Evolutionary conservation across 345 rosid species (phyloP).

Genomic region (Angophora floribunda): DNA sequence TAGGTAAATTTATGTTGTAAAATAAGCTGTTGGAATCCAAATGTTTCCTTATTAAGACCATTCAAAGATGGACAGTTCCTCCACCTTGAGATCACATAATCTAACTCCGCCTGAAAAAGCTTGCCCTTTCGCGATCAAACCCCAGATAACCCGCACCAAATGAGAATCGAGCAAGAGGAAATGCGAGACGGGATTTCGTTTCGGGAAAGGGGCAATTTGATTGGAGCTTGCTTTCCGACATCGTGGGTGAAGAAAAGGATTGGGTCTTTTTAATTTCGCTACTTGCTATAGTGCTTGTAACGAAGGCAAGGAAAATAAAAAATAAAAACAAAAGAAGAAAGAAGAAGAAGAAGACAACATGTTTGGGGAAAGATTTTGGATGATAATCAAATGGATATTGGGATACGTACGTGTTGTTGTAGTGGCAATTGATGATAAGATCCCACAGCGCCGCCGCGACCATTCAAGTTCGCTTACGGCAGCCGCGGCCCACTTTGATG

Average conservation of each 20-base stretch:
- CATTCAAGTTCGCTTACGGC: background rate
- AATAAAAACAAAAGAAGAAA: fast-evolving
- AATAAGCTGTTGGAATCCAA: background rate
- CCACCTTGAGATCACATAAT: fast-evolving
- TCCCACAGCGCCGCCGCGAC: background rate
- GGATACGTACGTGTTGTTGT: no score
- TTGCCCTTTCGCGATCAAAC: no score
- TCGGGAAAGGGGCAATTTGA: background rate
- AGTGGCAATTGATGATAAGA: background rate
- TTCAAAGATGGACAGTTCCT: fast-evolving
- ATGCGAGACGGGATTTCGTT: fast-evolving
- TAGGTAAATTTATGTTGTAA: background rate
- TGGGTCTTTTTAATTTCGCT: fast-evolving
- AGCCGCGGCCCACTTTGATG: background rate
- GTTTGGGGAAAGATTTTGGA: background rate
- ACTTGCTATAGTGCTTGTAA: background rate
- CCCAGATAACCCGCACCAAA: no score
- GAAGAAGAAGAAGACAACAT: background rate
- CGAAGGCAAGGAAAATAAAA: no score
- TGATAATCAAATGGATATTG: background rate
- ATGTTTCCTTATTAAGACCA: fast-evolving
- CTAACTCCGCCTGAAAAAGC: no score
- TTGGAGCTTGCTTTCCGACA: background rate
- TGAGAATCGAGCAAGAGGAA: no score
- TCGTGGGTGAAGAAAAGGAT: background rate